Base-by-base conservation (phyloP, 805 yeast genomes). In the Candida piceae region DNA sequence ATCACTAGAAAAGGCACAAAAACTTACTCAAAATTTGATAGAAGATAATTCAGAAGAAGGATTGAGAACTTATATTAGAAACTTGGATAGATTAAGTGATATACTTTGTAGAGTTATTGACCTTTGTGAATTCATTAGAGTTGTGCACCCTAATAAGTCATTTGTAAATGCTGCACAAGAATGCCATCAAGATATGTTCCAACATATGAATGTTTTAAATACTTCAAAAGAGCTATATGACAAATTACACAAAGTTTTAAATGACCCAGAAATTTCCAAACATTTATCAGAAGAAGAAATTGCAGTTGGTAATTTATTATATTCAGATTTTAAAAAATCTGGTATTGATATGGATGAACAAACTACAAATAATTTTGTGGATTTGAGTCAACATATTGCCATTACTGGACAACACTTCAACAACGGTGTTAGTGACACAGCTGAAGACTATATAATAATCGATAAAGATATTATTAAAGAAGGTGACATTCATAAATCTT, bases 81-180 rank as follows among this genome's bases (percentile, higher is more conserved):
- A 78, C 35, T 64, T 93, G 45, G 98, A 93, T 55, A 76, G 87
- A 46, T 63, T 93, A 27, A 84, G 95, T 52, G 97, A 93, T 55
- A 74, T 83, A 20, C 62, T 93, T 21, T 93, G 98, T 56, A 75
- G 95, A 39, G 97, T 87, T 5, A 89, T 93, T 28, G 98, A 93
- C 60, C 72, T 90, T 34, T 90, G 96, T 25, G 97, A 89, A 50
- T 90, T 90, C 62, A 77, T 93, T 20, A 67, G 97, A 32, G 88
- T 87, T 17, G 79, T 82, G 1, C 97, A 90, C 55, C 97, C 97
- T 1, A 74, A 80, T 45, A 66, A 66, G 34, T 60, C 66, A 13
- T 87, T 85, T 70, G 70, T 83, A 9, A 69, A 69, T 27, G 89
- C 88, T 2, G 96, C 98, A 1, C 95, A 90, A 53, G 70, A 74